phyloP scores from a whole-genome alignment of 768 basidiomycete species.

The Mycena galopus region DNA sequence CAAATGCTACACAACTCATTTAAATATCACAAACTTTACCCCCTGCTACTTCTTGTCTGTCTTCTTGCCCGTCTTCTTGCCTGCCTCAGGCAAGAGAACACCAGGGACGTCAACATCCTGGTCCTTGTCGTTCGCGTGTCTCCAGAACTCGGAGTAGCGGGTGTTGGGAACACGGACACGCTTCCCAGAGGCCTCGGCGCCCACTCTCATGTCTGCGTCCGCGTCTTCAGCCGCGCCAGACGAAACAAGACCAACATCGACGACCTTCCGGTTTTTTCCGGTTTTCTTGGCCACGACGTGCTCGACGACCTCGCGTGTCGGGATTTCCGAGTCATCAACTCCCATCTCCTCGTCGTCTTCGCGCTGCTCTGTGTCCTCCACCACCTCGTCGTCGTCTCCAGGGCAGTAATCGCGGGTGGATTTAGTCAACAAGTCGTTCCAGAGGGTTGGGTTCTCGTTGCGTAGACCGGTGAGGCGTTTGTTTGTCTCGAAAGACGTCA shows the following conservation, averaged over 20 bases:
- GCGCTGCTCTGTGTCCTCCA: neutral
- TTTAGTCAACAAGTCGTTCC: neutral
- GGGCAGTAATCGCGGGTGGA: too few relatives aligned
- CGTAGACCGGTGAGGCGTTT: slow-evolving; percentile 2
- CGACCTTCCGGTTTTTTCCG: neutral
- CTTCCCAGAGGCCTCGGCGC: neutral
- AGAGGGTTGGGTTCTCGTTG: neutral
- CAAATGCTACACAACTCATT: too few relatives aligned
- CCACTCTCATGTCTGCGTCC: neutral
- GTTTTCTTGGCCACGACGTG: slow-evolving; percentile 5
- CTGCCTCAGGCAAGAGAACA: neutral
- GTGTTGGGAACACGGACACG: neutral
- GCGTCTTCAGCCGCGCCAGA: neutral
- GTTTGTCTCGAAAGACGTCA: slow-evolving; percentile 28
- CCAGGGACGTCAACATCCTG: neutral
- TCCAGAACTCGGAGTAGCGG: neutral
- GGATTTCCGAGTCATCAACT: slow-evolving; percentile 6
- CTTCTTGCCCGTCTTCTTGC: neutral
- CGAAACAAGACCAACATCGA: neutral
- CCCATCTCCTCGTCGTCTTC: neutral
- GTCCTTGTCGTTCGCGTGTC: neutral
- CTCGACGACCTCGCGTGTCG: slow-evolving; percentile 3
- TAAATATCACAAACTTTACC: too few relatives aligned
- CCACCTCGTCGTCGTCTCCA: neutral
- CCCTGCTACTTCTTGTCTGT: neutral